Evolutionary conservation across 768 basidiomycete genomes (phyloP).

Genomic region (Pilatotrama ljubarskyi): DNA sequence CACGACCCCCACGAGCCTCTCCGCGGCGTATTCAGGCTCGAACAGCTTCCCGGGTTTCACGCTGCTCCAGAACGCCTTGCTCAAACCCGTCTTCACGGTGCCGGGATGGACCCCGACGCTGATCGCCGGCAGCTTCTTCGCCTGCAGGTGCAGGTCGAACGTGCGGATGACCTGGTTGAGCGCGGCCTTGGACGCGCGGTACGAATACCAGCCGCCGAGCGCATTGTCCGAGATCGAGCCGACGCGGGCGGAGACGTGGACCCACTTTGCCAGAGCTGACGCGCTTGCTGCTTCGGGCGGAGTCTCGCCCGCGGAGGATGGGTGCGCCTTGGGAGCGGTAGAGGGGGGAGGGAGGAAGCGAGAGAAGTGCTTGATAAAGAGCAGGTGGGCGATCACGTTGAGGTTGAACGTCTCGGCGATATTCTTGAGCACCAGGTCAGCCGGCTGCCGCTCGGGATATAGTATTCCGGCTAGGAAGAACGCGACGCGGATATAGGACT

Average conservation of each 20-base stretch:
- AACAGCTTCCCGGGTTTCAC: slow-evolving; percentile 42
- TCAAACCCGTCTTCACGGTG: slow-evolving; percentile 60
- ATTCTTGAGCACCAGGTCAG: slow-evolving; percentile 44
- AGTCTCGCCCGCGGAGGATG: not conserved
- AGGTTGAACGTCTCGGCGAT: slow-evolving; percentile 51
- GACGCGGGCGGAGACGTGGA: slow-evolving; percentile 59
- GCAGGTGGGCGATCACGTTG: slow-evolving; percentile 60
- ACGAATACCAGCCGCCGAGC: slow-evolving; percentile 63
- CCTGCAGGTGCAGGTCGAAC: slow-evolving; percentile 54
- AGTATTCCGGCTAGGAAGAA: slow-evolving; percentile 58
- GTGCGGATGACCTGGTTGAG: slow-evolving; percentile 64
- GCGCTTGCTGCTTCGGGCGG: not conserved
- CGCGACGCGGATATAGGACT: slow-evolving; percentile 51
- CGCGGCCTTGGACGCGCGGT: slow-evolving; percentile 61
- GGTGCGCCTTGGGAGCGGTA: not conserved
- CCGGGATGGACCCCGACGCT: slow-evolving; percentile 60
- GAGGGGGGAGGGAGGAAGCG: slow-evolving; percentile 48
- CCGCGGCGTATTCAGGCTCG: slow-evolving; percentile 51
- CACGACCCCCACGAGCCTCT: slow-evolving; percentile 48
- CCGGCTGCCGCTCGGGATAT: slow-evolving; percentile 53
- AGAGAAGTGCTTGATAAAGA: slow-evolving; percentile 63
- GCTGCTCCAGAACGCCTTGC: slow-evolving; percentile 52
- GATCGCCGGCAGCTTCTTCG: slow-evolving; percentile 48
- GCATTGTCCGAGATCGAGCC: slow-evolving; percentile 60
- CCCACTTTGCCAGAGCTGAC: slow-evolving; percentile 50